phyloP scores from a whole-genome alignment of 805 yeast genomes.

The Saccharomycopsis fermentans region DNA sequence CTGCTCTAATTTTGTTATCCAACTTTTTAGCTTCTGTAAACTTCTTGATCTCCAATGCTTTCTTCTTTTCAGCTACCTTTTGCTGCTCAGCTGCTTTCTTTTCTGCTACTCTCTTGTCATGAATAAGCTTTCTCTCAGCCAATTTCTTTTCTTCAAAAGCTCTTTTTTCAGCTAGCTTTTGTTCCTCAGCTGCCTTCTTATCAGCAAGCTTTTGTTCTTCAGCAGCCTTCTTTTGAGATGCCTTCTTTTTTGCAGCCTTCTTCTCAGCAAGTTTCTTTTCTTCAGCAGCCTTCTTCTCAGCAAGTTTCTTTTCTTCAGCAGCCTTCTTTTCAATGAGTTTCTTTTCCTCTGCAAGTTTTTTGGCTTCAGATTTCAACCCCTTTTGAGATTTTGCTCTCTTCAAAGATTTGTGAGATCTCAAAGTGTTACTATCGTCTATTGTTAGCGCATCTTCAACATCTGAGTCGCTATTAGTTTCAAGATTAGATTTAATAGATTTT shows the following conservation, averaged over 20 bases:
- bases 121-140: background rate
- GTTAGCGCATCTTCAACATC: background rate
- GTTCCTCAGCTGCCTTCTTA: background rate
- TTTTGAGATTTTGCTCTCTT: background rate
- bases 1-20: slow-evolving; percentile 39
- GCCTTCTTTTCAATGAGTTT: background rate
- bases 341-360: background rate
- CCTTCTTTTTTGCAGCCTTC: background rate
- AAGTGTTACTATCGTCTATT: background rate
- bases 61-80: background rate
- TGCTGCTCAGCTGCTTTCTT: background rate
- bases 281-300: background rate
- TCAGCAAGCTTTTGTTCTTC: background rate
- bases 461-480: background rate
- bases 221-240: slow-evolving; percentile 7
- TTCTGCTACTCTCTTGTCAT: background rate
- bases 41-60: background rate
- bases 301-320: background rate
- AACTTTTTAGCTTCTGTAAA: slow-evolving; percentile 24
- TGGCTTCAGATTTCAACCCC: background rate
- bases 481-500: background rate
- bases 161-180: background rate
- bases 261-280: slow-evolving; percentile 4
- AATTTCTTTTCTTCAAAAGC: slow-evolving; percentile 1
- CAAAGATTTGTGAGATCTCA: background rate